A percentile compares a stretch with the other conserved stretches of the same genome.
Conservation (phyloP, 1,139 yeast genomes). For the Wickerhamomyces sp. region DNA sequence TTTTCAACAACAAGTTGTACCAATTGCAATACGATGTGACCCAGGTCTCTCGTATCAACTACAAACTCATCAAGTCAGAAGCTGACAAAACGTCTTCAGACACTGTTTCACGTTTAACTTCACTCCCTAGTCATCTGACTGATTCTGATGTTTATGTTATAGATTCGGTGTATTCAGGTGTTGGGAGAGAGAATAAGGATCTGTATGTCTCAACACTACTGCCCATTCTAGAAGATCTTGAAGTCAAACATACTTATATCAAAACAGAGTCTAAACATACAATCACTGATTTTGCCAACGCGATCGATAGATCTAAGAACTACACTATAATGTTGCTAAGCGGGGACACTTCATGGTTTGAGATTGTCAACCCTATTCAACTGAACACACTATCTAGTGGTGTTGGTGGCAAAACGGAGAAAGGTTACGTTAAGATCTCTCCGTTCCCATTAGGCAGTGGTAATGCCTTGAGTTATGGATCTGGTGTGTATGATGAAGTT, state of each 20-base stretch:
- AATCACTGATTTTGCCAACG: conserved; percentile 33
- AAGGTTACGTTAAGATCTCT: conserved; percentile 31
- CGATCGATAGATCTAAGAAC: conserved; percentile 21
- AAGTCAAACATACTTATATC: conserved; percentile 34
- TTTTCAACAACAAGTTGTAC: background rate
- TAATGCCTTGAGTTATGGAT: conserved; percentile 68
- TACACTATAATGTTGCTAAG: conserved; percentile 59
- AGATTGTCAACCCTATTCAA: conserved; percentile 56
- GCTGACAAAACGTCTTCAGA: background rate
- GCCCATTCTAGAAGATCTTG: conserved; percentile 40
- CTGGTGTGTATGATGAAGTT: conserved; percentile 40
- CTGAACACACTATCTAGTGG: conserved; percentile 4
- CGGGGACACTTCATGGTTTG: conserved; percentile 84
- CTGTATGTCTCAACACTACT: conserved; percentile 38
- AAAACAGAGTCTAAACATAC: conserved; percentile 34
- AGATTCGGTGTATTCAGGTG: conserved; percentile 58
- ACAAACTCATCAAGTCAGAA: background rate
- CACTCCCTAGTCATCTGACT: conserved; percentile 9
- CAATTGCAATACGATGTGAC: background rate
- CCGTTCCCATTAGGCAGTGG: conserved; percentile 85
- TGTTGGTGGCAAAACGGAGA: conserved; percentile 2
- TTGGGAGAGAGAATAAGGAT: conserved; percentile 40
- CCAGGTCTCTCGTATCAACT: background rate
- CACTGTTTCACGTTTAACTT: background rate
- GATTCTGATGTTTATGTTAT: conserved; percentile 26